Evolutionary conservation across 1,284 basidiomycete genomes (phyloP).

Genomic region (Exobasidium rhododendri): DNA sequence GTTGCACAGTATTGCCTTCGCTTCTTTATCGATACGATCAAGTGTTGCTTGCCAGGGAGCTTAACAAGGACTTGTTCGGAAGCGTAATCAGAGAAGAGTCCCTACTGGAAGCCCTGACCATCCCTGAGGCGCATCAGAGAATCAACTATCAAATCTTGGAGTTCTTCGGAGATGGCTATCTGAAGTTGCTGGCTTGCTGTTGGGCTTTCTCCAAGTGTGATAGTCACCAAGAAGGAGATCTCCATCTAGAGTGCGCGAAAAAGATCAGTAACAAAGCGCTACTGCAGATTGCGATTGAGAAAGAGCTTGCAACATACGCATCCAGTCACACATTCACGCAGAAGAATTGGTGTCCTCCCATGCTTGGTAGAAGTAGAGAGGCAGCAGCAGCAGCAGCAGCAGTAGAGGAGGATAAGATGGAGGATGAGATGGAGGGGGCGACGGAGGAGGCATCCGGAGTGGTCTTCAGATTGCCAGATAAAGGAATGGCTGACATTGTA

Average conservation of each 20-base stretch:
- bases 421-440: not conserved
- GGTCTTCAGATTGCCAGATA: conserved; percentile 18
- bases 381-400: not conserved
- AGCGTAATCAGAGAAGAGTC: conserved; percentile 12
- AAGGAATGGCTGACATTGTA: conserved; percentile 30
- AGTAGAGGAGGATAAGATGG: not conserved
- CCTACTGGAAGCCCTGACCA: conserved; percentile 24
- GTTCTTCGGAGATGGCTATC: conserved; percentile 36
- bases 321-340: not conserved
- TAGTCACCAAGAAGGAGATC: conserved; percentile 23
- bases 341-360: not conserved
- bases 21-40: conserved; percentile 29
- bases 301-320: conserved; percentile 7
- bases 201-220: conserved; percentile 28
- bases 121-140: conserved; percentile 13
- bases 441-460: not conserved
- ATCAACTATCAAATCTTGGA: conserved; percentile 35
- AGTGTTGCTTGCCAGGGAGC: conserved; percentile 21
- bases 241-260: conserved; percentile 28
- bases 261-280: conserved; percentile 33
- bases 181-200: conserved; percentile 31
- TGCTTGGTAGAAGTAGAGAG: too few relatives aligned
- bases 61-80: conserved; percentile 20
- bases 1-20: conserved; percentile 29
- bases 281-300: not conserved